Base-by-base conservation (phyloP, 345 rosid species). In the Cardamine occulta region DNA sequence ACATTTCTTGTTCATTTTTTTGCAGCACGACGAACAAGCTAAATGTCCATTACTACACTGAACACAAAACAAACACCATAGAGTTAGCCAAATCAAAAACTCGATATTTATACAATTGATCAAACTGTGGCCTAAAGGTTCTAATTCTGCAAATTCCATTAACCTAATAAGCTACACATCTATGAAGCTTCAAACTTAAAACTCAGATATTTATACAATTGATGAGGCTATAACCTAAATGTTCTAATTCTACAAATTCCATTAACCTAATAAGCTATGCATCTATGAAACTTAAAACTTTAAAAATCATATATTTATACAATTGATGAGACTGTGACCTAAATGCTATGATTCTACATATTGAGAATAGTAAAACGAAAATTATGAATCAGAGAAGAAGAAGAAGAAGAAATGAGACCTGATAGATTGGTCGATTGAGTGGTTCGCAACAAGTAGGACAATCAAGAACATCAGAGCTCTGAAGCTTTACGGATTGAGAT, bases 41-140 rank as follows among this genome's bases (percentile, higher is more conserved):
- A 81, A 37, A 57, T 87, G 89, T 4, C 91, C 91, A 78, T 85
- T 86, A 7, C 78, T 84, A 74, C 92, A 88, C 89, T 88, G 24
- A 15, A 52, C 2, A 12, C 12, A 42, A 13, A 19, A 9, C 7
- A 4, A 10, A 21, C 9, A 54, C 19, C 35, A 32, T 3, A 34
- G 47, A 13, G 35, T 51, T 35, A 35, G 49, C 17, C 61, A 56
- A 12, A 24, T 12, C 32, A 53, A 44, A 51, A 9, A 11, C 28
- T 21, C 15, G 12, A 51, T 5, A 52, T 11, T 52, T 2, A 52
- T 52, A 52, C 8, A 52, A 2, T 51, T 51, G 6, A 51, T 9
- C 0, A 19, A 19, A 6, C 14, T 51, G 6, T 49, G 2, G 19
- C 11, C 39, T 35, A 35, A 51, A 21, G 19, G 28, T 19, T 9